Evolutionary conservation across 768 basidiomycete genomes (phyloP), one percentile per base, ranked within the genome.

Genomic region (Suillus plorans): DNA sequence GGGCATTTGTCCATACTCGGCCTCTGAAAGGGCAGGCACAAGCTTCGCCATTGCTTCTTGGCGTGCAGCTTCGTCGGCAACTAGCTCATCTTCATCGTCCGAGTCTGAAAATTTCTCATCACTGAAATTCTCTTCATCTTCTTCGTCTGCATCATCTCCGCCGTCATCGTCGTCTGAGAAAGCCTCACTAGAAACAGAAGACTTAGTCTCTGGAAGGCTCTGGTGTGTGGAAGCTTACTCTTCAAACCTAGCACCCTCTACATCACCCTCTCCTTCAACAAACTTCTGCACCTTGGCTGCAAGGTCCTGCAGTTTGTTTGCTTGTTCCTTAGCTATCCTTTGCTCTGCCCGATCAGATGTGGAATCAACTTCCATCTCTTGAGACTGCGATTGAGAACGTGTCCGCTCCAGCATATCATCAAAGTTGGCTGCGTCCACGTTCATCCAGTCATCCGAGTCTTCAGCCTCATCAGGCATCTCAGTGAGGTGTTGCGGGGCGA

Each of bases 1-100:
- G 52, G 90, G 85, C 92, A 95, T 94, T 71, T 85, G 84, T 8
- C 97, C 97, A 75, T 98, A 99, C 63, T 99, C 95, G 7, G 86
- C 85, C 8, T 89, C 85, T 18, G 89, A 86, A 25, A 99, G 80
- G 0, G 84, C 85, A 2, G 94, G 88, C 5, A 99, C 94, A 42
- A 99, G 86, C 61, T 83, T 85, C 60, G 91, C 89, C 86, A 95
- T 88, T 2, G 88, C 87, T 1, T 81, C 83, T 64, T 87, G 85
- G 65, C 86, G 84, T 56, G 85, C 81, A 13, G 76, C 73, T 9
- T 73, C 67, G 12, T 73, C 69, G 16, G 63, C 64, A 64, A 72
- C 70, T 42, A 67, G 66, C 16, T 73, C 69, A 14, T 76, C 80
- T 14, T 72, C 77, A 25, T 72, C 71, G 22, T 85, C 85, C n/a